Conservation (phyloP, 129 eudicot genomes). For the Artemisia argyi region DNA sequence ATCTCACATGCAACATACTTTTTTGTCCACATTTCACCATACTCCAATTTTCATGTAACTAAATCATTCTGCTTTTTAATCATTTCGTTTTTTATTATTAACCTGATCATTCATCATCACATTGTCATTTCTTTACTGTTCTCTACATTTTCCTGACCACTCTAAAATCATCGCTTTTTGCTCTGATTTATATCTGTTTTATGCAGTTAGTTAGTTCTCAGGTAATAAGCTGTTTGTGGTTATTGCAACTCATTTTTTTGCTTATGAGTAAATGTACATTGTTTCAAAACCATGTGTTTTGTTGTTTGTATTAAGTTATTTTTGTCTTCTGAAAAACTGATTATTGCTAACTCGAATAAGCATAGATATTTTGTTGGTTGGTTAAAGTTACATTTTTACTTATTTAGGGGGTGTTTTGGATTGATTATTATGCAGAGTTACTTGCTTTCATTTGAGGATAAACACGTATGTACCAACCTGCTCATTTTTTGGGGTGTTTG, state of each 20-base stretch:
- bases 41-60: slow-evolving; percentile 20
- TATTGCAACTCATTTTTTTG: slow-evolving; percentile 8
- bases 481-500: too few species aligned
- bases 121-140: slow-evolving; percentile 15
- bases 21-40: slow-evolving; percentile 27
- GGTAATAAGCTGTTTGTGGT: slow-evolving; percentile 13
- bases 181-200: neutral
- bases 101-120: neutral
- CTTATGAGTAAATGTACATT: slow-evolving; percentile 1
- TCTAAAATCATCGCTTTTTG: neutral
- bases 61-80: neutral
- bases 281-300: neutral
- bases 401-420: too few species aligned
- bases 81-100: neutral
- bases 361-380: neutral
- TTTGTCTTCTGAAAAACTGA: neutral
- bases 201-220: slow-evolving; percentile 1
- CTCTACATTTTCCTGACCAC: neutral
- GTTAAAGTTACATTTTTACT: neutral
- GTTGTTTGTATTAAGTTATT: neutral
- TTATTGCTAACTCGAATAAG: neutral
- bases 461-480: too few species aligned
- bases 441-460: too few species aligned
- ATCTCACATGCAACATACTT: slow-evolving; percentile 33
- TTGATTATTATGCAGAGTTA: too few species aligned